phyloP scores from a whole-genome alignment of 2,329 filamentous ascomycete genomes.

The Cordyceps farinosa region DNA sequence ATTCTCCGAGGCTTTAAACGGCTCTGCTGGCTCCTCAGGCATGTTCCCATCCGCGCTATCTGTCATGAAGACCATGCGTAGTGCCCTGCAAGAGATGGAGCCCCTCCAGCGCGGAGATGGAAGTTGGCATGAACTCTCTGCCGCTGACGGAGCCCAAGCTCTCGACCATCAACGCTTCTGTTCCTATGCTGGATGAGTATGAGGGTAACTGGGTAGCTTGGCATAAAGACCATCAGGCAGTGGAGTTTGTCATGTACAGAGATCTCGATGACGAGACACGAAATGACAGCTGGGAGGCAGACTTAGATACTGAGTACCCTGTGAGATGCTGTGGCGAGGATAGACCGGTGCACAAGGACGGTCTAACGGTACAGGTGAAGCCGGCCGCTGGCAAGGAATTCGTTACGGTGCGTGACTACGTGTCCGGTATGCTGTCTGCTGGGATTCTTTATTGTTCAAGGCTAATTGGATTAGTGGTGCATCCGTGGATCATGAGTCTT shows the following conservation, averaged over 20 bases:
- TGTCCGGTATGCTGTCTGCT: neutral
- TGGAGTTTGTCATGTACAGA: constrained; percentile 23
- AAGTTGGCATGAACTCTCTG: constrained; percentile 26
- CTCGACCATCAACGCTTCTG: constrained; percentile 25
- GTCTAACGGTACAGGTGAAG: constrained; percentile 24
- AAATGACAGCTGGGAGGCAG: constrained; percentile 24
- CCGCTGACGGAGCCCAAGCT: constrained; percentile 30
- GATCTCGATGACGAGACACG: constrained; percentile 22
- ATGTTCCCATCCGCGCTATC: constrained; percentile 6
- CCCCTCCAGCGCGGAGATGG: constrained; percentile 15
- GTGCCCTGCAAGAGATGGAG: constrained; percentile 12
- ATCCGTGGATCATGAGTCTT: constrained; percentile 16
- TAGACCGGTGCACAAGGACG: constrained; percentile 24
- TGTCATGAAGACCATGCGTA: constrained; percentile 14
- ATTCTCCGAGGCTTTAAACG: constrained; percentile 3
- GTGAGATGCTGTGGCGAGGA: constrained; percentile 26
- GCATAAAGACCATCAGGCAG: constrained; percentile 23
- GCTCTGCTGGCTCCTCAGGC: constrained; percentile 12
- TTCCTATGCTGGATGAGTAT: constrained; percentile 26
- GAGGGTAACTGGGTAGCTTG: constrained; percentile 24
- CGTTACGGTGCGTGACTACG: constrained; percentile 28
- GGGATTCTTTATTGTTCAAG: neutral
- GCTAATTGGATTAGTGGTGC: constrained; percentile 9
- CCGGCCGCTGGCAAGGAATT: constrained; percentile 24
- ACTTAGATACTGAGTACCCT: constrained; percentile 26